A percentile compares a stretch with the other conserved stretches of the same genome.
phyloP scores from a whole-genome alignment of 164 flowering plant genomes.

The Liriodendron chinense region DNA sequence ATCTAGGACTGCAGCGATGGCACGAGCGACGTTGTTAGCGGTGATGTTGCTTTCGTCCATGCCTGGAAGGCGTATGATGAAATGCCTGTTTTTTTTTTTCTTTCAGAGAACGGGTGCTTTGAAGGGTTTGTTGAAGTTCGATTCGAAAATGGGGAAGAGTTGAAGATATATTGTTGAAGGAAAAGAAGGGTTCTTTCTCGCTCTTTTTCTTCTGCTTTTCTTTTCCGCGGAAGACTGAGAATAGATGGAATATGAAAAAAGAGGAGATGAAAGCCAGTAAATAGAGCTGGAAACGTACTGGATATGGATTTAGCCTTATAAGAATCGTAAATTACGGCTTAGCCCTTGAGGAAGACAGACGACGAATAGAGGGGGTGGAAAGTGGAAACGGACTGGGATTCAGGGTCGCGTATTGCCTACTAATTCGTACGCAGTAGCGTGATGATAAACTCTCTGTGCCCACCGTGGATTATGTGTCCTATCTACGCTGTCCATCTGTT shows the following conservation, averaged over 20 bases:
- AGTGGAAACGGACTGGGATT: too few relatives aligned
- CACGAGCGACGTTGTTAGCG: slow-evolving; percentile 66
- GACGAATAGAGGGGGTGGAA: too few relatives aligned
- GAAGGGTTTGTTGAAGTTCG: not conserved
- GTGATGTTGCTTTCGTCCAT: not conserved
- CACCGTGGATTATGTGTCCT: too few relatives aligned
- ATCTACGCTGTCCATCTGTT: too few relatives aligned
- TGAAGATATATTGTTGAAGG: not conserved
- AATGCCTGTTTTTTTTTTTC: too few relatives aligned
- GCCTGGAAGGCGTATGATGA: not conserved
- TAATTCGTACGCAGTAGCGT: too few relatives aligned
- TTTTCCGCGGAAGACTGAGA: not conserved
- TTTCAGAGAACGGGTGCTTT: not conserved
- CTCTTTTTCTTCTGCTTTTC: not conserved
- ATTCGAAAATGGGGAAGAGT: not conserved
- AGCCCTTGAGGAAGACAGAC: too few relatives aligned
- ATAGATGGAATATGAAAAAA: not conserved
- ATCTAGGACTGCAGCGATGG: slow-evolving; percentile 69
- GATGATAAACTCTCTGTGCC: too few relatives aligned
- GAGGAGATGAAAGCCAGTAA: not conserved
- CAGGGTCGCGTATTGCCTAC: too few relatives aligned
- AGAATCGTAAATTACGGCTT: not conserved
- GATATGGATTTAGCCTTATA: not conserved
- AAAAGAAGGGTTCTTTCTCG: not conserved
- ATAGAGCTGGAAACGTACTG: not conserved